phyloP scores from a whole-genome alignment of 1,139 yeast genomes.

The Scheffersomyces stambukii region DNA sequence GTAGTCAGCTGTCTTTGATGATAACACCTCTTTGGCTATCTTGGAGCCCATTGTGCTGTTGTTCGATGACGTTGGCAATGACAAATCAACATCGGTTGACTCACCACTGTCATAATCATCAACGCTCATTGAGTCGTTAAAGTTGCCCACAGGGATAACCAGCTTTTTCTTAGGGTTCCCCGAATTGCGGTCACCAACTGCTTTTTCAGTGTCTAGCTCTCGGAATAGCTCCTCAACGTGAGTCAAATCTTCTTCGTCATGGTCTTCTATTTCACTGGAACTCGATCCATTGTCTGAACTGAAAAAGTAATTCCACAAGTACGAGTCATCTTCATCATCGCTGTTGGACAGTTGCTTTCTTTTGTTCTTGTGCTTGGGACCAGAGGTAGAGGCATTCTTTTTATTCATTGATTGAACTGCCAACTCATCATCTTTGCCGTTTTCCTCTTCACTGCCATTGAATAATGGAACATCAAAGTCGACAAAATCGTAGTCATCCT shows the following conservation, averaged over 20 bases:
- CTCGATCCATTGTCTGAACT: constrained; percentile 35
- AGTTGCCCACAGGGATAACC: no score
- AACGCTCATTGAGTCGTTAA: constrained; percentile 14
- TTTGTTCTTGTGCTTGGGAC: constrained; percentile 8
- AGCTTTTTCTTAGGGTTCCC: no score
- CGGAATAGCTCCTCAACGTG: constrained; percentile 12
- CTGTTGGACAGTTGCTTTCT: constrained; percentile 18
- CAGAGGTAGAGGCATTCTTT: constrained; percentile 1
- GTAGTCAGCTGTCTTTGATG: constrained; percentile 78
- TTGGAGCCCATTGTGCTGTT: constrained; percentile 59
- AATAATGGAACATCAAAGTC: constrained; percentile 26
- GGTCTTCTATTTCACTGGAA: constrained; percentile 30
- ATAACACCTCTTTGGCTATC: constrained; percentile 82
- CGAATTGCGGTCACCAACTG: constrained; percentile 1
- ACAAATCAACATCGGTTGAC: constrained; percentile 86
- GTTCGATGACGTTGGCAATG: constrained; percentile 56
- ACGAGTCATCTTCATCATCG: constrained; percentile 51
- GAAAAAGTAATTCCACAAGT: constrained; percentile 54
- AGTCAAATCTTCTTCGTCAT: constrained; percentile 10
- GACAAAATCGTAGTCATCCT: constrained; percentile 30
- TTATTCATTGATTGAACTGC: constrained; percentile 4
- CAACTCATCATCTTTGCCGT: constrained; percentile 14
- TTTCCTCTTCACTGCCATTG: constrained; percentile 18
- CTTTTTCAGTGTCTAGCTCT: constrained; percentile 20
- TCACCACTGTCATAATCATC: constrained; percentile 57